Evolutionary conservation across 164 flowering plant species (phyloP).

Genomic region (Warburgia ugandensis): DNA sequence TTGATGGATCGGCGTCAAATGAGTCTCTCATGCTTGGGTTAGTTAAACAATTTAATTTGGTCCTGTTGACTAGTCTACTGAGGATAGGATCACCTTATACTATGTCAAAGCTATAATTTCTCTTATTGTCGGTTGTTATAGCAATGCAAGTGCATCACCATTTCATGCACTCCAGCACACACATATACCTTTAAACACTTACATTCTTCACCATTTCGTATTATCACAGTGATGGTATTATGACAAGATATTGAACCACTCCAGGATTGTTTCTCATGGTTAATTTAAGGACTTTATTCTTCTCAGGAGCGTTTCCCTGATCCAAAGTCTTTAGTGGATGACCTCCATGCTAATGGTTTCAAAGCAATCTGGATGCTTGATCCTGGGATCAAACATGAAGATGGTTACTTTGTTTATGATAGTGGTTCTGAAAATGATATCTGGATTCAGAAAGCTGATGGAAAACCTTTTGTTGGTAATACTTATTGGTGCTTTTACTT

Average conservation of each 20-base stretch:
- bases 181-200: no score
- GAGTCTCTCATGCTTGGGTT: no score
- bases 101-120: no score
- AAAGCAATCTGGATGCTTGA: constrained; percentile 99
- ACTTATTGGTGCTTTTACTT: constrained; percentile 7
- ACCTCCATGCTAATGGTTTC: constrained; percentile 70
- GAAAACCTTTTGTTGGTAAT: constrained; percentile 69
- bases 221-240: no score
- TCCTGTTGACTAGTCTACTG: not conserved
- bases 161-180: no score
- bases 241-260: no score
- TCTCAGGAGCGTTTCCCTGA: constrained; percentile 38
- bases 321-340: constrained; percentile 58
- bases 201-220: no score
- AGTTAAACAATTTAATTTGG: not conserved
- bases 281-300: not conserved
- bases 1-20: no score
- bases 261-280: no score
- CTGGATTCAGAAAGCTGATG: constrained; percentile 73
- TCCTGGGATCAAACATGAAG: constrained; percentile 82
- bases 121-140: no score
- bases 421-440: constrained; percentile 65
- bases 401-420: constrained; percentile 80
- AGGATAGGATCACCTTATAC: not conserved
- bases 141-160: no score